phyloP scores from a whole-genome alignment of 225 moss, liverwort and hornwort species.

The Marchantia paleacea region DNA sequence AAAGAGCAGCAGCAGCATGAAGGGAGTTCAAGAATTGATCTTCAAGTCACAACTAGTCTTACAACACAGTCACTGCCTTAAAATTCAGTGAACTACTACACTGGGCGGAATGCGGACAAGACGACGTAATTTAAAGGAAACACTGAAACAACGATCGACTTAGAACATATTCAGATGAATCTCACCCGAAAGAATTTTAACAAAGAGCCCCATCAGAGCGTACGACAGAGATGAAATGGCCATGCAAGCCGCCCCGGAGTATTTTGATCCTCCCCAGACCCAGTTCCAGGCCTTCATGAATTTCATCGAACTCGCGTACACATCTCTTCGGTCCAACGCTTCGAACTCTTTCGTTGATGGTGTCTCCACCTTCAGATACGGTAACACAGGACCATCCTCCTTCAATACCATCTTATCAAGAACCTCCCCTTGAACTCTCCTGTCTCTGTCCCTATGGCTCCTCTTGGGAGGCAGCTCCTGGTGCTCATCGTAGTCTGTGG shows the following conservation, averaged over 20 bases:
- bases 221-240: constrained; percentile 67
- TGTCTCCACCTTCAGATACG: constrained; percentile 18
- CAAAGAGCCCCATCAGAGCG: constrained; percentile 73
- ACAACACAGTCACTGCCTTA: too few relatives aligned
- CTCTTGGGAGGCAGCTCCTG: neutral
- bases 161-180: neutral
- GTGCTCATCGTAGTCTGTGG: constrained; percentile 17
- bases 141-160: neutral
- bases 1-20: neutral
- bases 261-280: constrained; percentile 68
- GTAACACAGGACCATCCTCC: neutral
- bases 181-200: constrained; percentile 65
- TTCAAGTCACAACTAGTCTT: neutral
- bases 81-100: too few relatives aligned
- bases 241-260: constrained; percentile 70
- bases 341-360: constrained; percentile 23
- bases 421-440: constrained; percentile 8
- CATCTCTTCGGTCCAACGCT: constrained; percentile 16
- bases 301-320: constrained; percentile 7
- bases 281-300: constrained; percentile 32
- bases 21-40: neutral
- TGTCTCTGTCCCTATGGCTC: constrained; percentile 7
- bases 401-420: neutral
- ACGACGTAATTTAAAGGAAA: neutral
- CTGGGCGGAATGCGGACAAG: too few relatives aligned